Evolutionary conservation across 108 stramenopile genomes (phyloP), one percentile per base, ranked within the genome.

Genomic region (Asterionellopsis glacialis): DNA sequence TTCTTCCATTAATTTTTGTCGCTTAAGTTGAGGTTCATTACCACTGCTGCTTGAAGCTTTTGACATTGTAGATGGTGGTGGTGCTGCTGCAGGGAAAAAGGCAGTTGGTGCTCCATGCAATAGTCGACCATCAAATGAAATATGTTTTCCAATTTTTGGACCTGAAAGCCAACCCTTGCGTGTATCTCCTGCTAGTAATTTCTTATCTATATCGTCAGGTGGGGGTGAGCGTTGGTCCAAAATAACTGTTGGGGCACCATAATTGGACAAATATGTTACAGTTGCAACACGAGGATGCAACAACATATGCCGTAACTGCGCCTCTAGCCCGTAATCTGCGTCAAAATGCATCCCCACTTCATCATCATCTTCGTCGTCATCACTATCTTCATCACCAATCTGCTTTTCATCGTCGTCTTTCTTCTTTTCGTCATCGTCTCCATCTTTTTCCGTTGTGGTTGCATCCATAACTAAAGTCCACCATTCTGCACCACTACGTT

Each of bases 341-440:
- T 95, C 95, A 45, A 89, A 95, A 74, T 95, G 95, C 64, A 86
- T 74, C 22, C 90, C 95, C 15, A 95, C 88, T 61, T 90, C 88
- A 41, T 80, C 81, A 44, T 74, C 68, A 38, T 83, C 84, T 45
- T 77, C 81, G 11, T 76, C 81, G 3, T 68, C 77, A 1, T 72
- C 80, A 42, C 75, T 75, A 14, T 70, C 77, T n/a, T n/a, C n/a
- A 4, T 62, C 69, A 11, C 69, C 73, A 11, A 58, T 53, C 44
- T 6, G n/a, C 55, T 11, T 39, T 38, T n/a, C n/a, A 12, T 65
- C 58, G 13, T 66, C 58, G 21, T 10, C 25, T 11, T 45, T 33
- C 1, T 74, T 48, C 13, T 58, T 28, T 11, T 25, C 50, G 18
- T 59, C 53, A n/a, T n/a, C n/a, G n/a, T n/a, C n/a, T 11, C 18